phyloP scores from a whole-genome alignment of 2,329 filamentous ascomycete species.

The Ophiocordyceps camponoti-floridani region DNA sequence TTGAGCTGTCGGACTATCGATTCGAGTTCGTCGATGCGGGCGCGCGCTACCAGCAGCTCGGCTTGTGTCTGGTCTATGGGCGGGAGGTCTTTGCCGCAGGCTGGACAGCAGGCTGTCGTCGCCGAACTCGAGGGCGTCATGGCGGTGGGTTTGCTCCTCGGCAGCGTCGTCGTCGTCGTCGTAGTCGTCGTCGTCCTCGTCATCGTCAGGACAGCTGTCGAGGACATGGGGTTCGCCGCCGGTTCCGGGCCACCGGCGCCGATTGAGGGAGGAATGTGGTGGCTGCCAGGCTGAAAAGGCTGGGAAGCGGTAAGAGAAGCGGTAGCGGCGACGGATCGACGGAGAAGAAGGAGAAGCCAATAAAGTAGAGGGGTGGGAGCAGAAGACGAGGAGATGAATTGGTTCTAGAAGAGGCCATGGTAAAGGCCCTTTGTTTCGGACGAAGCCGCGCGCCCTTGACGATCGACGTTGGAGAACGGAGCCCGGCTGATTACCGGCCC shows the following conservation, averaged over 20 bases:
- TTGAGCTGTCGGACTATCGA: conserved; percentile 52
- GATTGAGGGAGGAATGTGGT: not conserved
- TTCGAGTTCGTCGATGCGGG: conserved; percentile 50
- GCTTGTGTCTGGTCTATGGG: conserved; percentile 16
- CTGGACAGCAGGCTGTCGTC: conserved; percentile 25
- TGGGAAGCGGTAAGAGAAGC: not conserved
- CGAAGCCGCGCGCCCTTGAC: not conserved
- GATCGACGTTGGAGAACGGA: not conserved
- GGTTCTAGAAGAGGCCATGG: not conserved
- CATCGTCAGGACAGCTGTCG: conserved; percentile 14
- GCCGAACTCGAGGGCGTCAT: conserved; percentile 5
- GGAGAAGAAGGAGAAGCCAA: not conserved
- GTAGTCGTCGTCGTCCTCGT: conserved; percentile 15
- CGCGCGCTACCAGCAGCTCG: conserved; percentile 34
- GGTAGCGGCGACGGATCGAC: not conserved
- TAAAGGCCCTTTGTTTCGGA: not conserved
- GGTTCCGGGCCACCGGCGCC: not conserved
- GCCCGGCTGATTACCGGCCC: not conserved
- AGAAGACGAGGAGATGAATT: not conserved
- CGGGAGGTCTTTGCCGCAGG: conserved; percentile 26
- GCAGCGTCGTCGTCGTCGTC: conserved; percentile 9
- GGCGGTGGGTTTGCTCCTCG: conserved; percentile 4
- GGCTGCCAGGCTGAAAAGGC: no score
- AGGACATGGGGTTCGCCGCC: conserved; percentile 8
- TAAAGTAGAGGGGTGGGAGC: not conserved